Base-by-base conservation (phyloP, 345 rosid genomes). In the Leavenworthia alabamica region DNA sequence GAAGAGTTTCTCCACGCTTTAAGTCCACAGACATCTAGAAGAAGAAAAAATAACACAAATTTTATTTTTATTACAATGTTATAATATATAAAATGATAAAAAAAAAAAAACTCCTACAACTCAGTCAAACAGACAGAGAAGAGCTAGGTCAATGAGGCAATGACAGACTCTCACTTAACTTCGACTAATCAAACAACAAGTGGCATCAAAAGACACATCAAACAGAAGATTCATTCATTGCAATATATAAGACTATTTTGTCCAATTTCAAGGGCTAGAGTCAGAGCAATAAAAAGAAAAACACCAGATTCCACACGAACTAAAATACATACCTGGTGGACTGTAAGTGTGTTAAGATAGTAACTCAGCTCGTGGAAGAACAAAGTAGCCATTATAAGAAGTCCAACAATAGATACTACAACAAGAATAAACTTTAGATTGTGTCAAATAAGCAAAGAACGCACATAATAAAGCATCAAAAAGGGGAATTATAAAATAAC, bases 1-100 rank as follows among this genome's bases (percentile, higher is more conserved):
- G 96, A 68, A 90, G 97, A 15, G 86, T 88, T 78, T 90, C 92
- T 36, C 96, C 99, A 13, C 97, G 95, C 77, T 83, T 90, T 82
- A 94, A 76, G 79, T 94, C 99, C 28, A 94, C 99, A 27, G 96
- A 88, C 99, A 90, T 90, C 99, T 90, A 84, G 36, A 20, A 45
- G n/a, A n/a, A n/a, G n/a, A 43, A 67, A 56, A 10, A 46, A 33
- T 14, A 28, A 57, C 6, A 26, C 20, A 64, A 35, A 29, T 5
- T 56, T 15, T 54, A 42, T n/a, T 55, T 56, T 40, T 47, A 56
- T 48, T 56, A 64, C 17, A 8, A 0, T 12, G 7, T 4, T 55
- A 48, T 2, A 41, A 5, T 12, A 56, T 16, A 20, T 14, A 40
- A 40, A 47, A 44, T 5, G 36, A 43, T 10, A n/a, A n/a, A 4